These are phyloP conservation scores for Claviceps monticola DNA, from an alignment of 2,329 filamentous ascomycete genomes.

Conservation along the genomic window DNA sequence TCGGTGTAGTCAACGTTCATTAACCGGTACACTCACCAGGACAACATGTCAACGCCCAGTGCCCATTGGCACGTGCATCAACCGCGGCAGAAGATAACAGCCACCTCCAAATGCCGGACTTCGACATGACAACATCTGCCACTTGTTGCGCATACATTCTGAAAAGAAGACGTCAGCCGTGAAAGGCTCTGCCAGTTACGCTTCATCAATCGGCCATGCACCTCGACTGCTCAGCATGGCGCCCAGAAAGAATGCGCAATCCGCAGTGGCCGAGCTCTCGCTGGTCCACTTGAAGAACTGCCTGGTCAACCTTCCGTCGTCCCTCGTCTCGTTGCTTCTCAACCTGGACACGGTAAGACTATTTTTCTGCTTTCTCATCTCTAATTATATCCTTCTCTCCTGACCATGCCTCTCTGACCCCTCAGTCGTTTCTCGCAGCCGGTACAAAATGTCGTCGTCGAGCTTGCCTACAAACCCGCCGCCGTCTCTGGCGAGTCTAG, in stretches of 20 bases:
- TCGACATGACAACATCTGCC: not conserved
- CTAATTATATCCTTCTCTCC: not conserved
- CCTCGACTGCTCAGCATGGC: constrained; percentile 23
- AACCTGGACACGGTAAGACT: constrained; percentile 73
- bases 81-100: not conserved
- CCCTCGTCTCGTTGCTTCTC: constrained; percentile 70
- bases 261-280: constrained; percentile 68
- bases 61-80: not conserved
- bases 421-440: constrained; percentile 37
- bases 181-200: not conserved
- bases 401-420: not conserved
- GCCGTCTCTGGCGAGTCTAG: constrained; percentile 24
- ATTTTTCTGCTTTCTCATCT: constrained; percentile 7
- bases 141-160: not conserved
- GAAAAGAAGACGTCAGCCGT: not conserved
- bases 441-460: constrained; percentile 91
- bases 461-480: constrained; percentile 55
- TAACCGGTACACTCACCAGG: too few relatives aligned
- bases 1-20: too few relatives aligned
- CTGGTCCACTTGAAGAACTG: constrained; percentile 86
- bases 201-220: not conserved
- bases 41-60: not conserved
- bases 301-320: constrained; percentile 79
- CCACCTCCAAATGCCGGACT: not conserved
- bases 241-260: constrained; percentile 40